Conservation (phyloP, 2,329 filamentous ascomycete species). For the Grosmannia huntii region DNA sequence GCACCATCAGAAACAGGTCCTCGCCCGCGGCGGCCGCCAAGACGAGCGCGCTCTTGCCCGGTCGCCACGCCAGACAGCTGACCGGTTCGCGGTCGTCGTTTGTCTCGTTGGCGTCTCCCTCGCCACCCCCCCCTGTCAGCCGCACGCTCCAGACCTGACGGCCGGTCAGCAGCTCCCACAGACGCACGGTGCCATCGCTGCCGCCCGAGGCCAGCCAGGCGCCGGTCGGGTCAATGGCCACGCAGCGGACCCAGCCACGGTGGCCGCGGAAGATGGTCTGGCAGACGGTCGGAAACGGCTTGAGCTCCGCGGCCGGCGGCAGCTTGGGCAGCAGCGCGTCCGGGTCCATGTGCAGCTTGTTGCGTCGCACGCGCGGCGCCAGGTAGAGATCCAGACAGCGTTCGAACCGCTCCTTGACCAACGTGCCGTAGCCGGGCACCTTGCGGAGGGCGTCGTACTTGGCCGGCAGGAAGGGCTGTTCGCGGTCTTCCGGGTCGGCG, state of each 20-base stretch:
- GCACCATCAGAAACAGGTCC: conserved; percentile 73
- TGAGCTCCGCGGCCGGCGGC: conserved; percentile 82
- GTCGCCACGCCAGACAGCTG: conserved; percentile 81
- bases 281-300: conserved; percentile 85
- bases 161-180: conserved; percentile 81
- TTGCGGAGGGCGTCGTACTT: conserved; percentile 75
- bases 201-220: conserved; percentile 83
- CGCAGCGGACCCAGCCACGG: conserved; percentile 71
- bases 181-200: conserved; percentile 80
- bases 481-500: conserved; percentile 77
- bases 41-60: conserved; percentile 65
- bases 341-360: conserved; percentile 92
- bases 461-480: conserved; percentile 75
- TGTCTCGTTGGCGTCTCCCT: conserved; percentile 15
- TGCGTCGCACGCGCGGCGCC: conserved; percentile 81
- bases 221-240: conserved; percentile 75
- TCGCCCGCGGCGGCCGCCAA: conserved; percentile 77
- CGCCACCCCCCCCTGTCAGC: conserved; percentile 38
- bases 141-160: conserved; percentile 78
- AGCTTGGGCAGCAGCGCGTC: conserved; percentile 85
- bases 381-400: conserved; percentile 91
- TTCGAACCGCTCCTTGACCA: conserved; percentile 94
- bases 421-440: conserved; percentile 79
- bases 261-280: conserved; percentile 82
- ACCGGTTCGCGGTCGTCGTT: conserved; percentile 60